Evolutionary conservation across 1,139 yeast genomes (phyloP).

Genomic region (Pichia kudriavzevii): DNA sequence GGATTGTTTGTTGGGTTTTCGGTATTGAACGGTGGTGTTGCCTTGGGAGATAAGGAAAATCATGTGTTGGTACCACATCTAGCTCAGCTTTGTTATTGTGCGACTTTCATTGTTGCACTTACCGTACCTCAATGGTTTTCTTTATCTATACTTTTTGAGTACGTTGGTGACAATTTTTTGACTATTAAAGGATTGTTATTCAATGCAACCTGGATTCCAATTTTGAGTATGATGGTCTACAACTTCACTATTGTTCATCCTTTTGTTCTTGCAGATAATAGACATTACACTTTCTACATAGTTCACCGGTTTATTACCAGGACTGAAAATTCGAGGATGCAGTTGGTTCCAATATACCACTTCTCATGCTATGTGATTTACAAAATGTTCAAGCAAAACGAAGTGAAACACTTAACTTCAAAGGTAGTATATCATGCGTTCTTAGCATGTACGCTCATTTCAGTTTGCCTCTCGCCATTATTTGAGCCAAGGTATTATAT

Average conservation of each 20-base stretch:
- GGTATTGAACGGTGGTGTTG: slow-evolving; percentile 62
- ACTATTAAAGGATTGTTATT: slow-evolving; percentile 13
- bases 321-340: slow-evolving; percentile 33
- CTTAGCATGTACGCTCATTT: slow-evolving; percentile 45
- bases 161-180: slow-evolving; percentile 22
- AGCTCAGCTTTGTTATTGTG: slow-evolving; percentile 77
- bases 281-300: slow-evolving; percentile 86
- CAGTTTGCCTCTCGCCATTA: slow-evolving; percentile 81
- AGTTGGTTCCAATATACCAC: slow-evolving; percentile 65
- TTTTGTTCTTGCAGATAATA: slow-evolving; percentile 84
- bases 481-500: slow-evolving; percentile 92
- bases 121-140: slow-evolving; percentile 68
- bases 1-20: slow-evolving; percentile 50
- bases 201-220: slow-evolving; percentile 22
- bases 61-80: slow-evolving; percentile 66
- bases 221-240: slow-evolving; percentile 44
- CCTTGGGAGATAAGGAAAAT: slow-evolving; percentile 84
- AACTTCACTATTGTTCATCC: slow-evolving; percentile 77
- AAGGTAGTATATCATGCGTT: slow-evolving; percentile 39
- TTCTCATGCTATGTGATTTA: slow-evolving; percentile 48
- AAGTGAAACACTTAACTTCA: slow-evolving; percentile 19
- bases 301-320: slow-evolving; percentile 55
- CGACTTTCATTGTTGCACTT: slow-evolving; percentile 51
- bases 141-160: slow-evolving; percentile 29
- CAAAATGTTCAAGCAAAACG: slow-evolving; percentile 28